Evolutionary conservation across 768 basidiomycete species (phyloP), one percentile per base, ranked within the genome.

Genomic region (Phlebiopsis gigantea): DNA sequence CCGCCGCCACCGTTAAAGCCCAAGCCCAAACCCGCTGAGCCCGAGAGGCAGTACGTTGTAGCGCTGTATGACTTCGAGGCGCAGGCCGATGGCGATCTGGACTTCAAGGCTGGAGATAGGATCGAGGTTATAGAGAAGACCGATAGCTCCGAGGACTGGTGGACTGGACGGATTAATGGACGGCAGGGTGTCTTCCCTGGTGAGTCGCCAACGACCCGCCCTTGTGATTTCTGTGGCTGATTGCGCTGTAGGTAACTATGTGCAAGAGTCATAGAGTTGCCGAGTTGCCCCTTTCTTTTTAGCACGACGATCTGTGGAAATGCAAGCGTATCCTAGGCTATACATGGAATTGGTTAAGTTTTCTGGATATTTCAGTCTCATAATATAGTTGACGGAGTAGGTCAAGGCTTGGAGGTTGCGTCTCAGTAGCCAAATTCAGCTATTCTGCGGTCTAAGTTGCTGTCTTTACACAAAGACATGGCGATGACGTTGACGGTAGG

Each of bases 51-150:
- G 29, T 93, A 93, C 65, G 93, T 94, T 24, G 87, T 91, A 9
- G 97, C 97, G 28, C 68, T 98, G 66, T 99, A 97, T 67, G 97
- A 99, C 70, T 99, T 96, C 68, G 79, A 78, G 31, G 93, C 97
- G 19, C 94, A 96, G 80, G 90, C 94, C 41, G 93, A 90, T 0
- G 96, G 96, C 1, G 96, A 98, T 71, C 74, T 98, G 55, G 88
- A 87, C 0, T 98, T 98, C 75, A 83, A 77, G 60, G 82, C 84
- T 15, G 96, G 96, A 15, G 95, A 98, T 71, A 77, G 80, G 62
- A 98, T 98, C 69, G 93, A 96, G 72, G 76, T 98, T 53, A 79
- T 97, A 31, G 87, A 94, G 71, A 82, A 82, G 71, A 85, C 87
- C 17, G 81, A 80, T 6, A 94, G 84, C 65, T 68, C 85, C 25